Evolutionary conservation across 2,329 filamentous ascomycete genomes (phyloP), one percentile per base, ranked within the genome.

Genomic region (Fusarium pilosicola): DNA sequence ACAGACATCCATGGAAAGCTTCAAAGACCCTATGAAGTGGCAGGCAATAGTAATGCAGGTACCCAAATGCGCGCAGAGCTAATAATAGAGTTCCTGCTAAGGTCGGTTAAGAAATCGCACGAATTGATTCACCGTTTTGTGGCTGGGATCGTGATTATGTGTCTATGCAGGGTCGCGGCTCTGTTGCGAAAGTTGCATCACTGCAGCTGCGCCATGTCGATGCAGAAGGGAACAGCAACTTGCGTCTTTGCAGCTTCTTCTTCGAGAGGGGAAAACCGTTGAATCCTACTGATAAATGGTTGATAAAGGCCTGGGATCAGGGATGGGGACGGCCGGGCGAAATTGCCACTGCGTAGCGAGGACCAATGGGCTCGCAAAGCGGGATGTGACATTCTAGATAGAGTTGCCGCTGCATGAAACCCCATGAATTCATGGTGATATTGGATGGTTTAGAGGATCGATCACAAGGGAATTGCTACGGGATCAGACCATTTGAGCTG

Each of bases 341-440:
- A 54, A 45, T 63, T 63, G 48, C 57, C 39, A 34, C 46, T 14
- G 15, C 11, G 18, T 46, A 30, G 34, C 13, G 18, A 20, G 11
- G 38, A 3, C 60, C 60, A 63, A 58, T 62, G 15, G 30, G 52
- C 26, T 59, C 4, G 22, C 26, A 28, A 54, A 41, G 55, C 65
- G 36, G 34, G 36, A 59, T 63, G 65, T 68, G 64, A 68, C 55
- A 62, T 68, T 54, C n/a, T 62, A 59, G 56, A 68, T 68, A 54
- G 26, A 68, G 64, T 68, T 68, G 26, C 55, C 41, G 65, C 55
- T 68, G 65, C 64, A 68, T 65, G 64, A 62, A 46, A 65, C 42
- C 34, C 67, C 51, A 41, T 30, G 34, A 55, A 55, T 28, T 18
- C 30, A 11, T 6, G 4, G 14, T 52, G 34, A 55, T 55, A 42